These are phyloP conservation scores for Colletotrichum melonis DNA, from an alignment of 2,329 filamentous ascomycete genomes.

Conservation along the genomic window DNA sequence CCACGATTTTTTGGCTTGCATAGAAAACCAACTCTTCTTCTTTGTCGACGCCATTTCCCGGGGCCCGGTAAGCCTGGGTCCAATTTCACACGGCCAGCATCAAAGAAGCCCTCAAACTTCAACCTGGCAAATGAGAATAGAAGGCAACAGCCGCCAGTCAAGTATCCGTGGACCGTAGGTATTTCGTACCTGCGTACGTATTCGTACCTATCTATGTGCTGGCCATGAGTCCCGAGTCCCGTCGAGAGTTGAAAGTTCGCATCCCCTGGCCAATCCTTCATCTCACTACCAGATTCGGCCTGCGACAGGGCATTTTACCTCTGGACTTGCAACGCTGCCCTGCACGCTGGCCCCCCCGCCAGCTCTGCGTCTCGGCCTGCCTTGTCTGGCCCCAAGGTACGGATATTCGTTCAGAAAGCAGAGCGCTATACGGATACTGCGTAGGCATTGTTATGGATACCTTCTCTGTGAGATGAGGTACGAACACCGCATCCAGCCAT, in stretches of 20 bases:
- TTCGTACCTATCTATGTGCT: neutral
- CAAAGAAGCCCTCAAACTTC: conserved; percentile 11
- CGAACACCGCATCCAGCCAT: neutral
- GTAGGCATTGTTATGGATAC: neutral
- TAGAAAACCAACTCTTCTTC: neutral
- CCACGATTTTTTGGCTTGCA: conserved; percentile 4
- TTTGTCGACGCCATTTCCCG: conserved; percentile 12
- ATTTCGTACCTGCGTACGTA: too few relatives aligned
- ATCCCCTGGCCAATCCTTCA: conserved; percentile 21
- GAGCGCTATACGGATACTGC: too few relatives aligned
- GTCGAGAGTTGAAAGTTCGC: neutral
- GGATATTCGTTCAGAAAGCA: neutral
- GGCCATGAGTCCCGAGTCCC: neutral
- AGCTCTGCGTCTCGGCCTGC: neutral
- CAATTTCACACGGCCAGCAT: conserved; percentile 15
- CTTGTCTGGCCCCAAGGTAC: neutral
- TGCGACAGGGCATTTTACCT: conserved; percentile 16
- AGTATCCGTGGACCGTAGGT: neutral
- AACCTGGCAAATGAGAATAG: conserved; percentile 22
- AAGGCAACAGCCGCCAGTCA: neutral
- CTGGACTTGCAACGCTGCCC: conserved; percentile 6
- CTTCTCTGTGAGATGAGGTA: neutral
- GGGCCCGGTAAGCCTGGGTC: conserved; percentile 8
- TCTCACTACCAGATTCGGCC: conserved; percentile 27
- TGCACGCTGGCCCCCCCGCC: neutral